Conservation (phyloP, 805 yeast genomes). For the Limtongia smithiae region DNA sequence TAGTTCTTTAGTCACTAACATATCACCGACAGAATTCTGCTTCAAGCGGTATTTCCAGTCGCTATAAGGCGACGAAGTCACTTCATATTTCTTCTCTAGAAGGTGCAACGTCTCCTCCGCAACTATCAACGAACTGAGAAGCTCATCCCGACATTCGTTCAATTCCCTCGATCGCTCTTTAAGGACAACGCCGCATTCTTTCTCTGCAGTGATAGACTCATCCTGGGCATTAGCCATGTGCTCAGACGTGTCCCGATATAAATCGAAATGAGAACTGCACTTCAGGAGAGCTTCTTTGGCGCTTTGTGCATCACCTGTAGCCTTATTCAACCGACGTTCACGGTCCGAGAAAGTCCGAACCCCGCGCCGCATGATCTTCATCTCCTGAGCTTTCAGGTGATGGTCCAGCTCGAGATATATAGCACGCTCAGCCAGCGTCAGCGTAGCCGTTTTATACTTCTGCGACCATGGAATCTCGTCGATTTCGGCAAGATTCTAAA, state of each 20-base stretch:
- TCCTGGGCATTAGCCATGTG: neutral
- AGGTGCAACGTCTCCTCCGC: conserved; percentile 8
- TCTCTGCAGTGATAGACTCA: neutral
- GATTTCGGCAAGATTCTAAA: conserved; percentile 10
- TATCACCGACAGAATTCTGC: conserved; percentile 6
- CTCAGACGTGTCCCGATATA: neutral
- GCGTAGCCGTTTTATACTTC: neutral
- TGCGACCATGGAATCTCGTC: conserved; percentile 7
- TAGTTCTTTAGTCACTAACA: neutral
- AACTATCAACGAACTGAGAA: neutral
- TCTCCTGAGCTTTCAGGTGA: conserved; percentile 4
- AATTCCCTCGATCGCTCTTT: neutral
- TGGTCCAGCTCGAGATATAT: conserved; percentile 16
- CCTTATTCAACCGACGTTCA: conserved; percentile 4
- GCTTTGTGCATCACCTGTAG: conserved; percentile 6
- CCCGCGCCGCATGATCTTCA: conserved; percentile 4
- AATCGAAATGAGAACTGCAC: conserved; percentile 12
- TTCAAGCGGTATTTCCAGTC: conserved; percentile 5
- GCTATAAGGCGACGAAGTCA: neutral
- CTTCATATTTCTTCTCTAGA: neutral
- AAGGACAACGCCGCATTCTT: conserved; percentile 9
- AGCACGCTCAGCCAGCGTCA: conserved; percentile 11
- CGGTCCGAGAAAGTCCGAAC: conserved; percentile 3
- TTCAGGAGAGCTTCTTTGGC: conserved; percentile 14
- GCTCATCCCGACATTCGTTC: conserved; percentile 4